Conservation (phyloP, 805 yeast species). For the Lachancea waltii region DNA sequence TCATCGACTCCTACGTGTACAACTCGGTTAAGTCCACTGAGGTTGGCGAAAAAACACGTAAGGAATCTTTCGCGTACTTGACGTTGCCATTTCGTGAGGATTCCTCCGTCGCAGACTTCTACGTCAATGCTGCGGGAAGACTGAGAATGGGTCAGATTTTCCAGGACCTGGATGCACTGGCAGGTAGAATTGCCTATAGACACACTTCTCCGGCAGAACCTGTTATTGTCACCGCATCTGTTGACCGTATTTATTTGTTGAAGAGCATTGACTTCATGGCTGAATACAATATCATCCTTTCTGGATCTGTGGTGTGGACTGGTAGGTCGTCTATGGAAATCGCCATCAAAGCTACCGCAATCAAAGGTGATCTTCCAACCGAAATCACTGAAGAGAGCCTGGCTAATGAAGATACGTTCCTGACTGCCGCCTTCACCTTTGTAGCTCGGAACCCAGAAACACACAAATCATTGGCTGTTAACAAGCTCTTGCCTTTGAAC, state of each 20-base stretch:
- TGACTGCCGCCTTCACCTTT: conserved; percentile 89
- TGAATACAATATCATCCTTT: conserved; percentile 68
- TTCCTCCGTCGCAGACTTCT: conserved; percentile 73
- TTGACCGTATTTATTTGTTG: conserved; percentile 83
- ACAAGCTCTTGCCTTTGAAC: conserved; percentile 66
- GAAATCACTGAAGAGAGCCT: conserved; percentile 51
- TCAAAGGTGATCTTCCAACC: conserved; percentile 47
- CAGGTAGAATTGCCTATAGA: conserved; percentile 88
- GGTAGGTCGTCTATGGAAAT: conserved; percentile 96
- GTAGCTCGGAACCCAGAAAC: conserved; percentile 93
- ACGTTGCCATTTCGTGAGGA: conserved; percentile 81
- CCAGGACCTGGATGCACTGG: conserved; percentile 89
- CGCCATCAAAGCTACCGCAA: conserved; percentile 80
- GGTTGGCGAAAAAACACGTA: conserved; percentile 65
- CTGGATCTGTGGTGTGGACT: conserved; percentile 92
- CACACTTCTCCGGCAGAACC: conserved; percentile 96
- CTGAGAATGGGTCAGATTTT: conserved; percentile 87
- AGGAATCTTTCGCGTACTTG: conserved; percentile 67
- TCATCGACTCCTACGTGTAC: conserved; percentile 63
- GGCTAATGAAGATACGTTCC: conserved; percentile 56
- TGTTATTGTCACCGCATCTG: conserved; percentile 91
- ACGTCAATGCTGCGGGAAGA: conserved; percentile 86
- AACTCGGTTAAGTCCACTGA: conserved; percentile 65
- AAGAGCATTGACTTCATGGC: conserved; percentile 74
- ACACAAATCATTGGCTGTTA: conserved; percentile 83